Percentiles rank a stretch among this genome's conserved stretches.
phyloP scores from a whole-genome alignment of 768 basidiomycete species.

The Suillus clintonianus region DNA sequence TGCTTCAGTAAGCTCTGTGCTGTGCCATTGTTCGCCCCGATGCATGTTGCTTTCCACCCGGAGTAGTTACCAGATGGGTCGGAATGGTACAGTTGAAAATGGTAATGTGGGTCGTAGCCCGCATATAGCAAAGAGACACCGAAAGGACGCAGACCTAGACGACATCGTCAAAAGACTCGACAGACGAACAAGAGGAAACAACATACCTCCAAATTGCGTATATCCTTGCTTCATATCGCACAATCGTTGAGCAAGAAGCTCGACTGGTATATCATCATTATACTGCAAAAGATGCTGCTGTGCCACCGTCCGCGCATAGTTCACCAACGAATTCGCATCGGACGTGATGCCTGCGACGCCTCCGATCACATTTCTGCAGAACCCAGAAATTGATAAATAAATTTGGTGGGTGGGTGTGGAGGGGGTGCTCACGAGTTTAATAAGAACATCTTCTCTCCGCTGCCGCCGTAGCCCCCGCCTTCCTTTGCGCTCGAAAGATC shows the following conservation, averaged over 20 bases:
- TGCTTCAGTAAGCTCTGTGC: constrained; percentile 95
- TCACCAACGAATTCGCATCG: constrained; percentile 96
- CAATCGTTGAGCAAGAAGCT: constrained; percentile 88
- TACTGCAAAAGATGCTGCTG: constrained; percentile 87
- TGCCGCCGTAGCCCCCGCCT: constrained; percentile 84
- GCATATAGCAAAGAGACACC: constrained; percentile 97
- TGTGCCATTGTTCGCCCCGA: constrained; percentile 97
- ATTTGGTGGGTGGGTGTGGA: no score
- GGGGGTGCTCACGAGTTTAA: constrained; percentile 74
- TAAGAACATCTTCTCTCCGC: constrained; percentile 97
- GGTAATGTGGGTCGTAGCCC: constrained; percentile 93
- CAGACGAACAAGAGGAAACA: neutral
- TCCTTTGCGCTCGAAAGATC: constrained; percentile 87
- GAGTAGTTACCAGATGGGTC: constrained; percentile 99
- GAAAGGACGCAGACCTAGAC: constrained; percentile 88
- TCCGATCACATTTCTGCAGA: constrained; percentile 83
- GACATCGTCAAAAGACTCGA: constrained; percentile 1
- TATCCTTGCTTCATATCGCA: constrained; percentile 99
- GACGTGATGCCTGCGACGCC: constrained; percentile 96
- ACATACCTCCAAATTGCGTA: constrained; percentile 90
- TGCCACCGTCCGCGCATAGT: constrained; percentile 88
- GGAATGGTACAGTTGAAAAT: constrained; percentile 97
- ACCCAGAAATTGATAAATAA: neutral
- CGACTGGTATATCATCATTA: constrained; percentile 98
- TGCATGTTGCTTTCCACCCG: constrained; percentile 98